Evolutionary conservation across 352 stramenopile genomes (phyloP).

Genomic region (Phytopythium ostracodes): DNA sequence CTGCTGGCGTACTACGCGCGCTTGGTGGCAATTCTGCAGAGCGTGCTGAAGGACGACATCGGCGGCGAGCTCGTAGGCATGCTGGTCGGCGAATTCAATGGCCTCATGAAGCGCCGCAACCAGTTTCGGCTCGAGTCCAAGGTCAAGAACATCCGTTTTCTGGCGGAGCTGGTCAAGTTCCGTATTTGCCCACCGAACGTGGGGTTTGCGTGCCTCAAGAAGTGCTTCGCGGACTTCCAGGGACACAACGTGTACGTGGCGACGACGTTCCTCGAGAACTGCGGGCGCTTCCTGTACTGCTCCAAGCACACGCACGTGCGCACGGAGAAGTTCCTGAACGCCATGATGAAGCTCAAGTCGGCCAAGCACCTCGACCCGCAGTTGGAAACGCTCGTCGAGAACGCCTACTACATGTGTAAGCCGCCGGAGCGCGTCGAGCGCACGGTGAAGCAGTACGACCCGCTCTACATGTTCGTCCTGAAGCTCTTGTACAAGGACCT

Average conservation of each 20-base stretch:
- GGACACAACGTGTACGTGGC: constrained; percentile 95
- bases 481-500: constrained; percentile 88
- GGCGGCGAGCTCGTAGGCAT: constrained; percentile 86
- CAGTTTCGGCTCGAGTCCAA: constrained; percentile 93
- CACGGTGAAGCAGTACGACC: constrained; percentile 79
- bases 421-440: constrained; percentile 82
- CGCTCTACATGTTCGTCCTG: constrained; percentile 90
- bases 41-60: constrained; percentile 91
- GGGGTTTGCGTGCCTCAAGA: constrained; percentile 90
- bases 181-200: constrained; percentile 93
- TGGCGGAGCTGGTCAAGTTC: constrained; percentile 97
- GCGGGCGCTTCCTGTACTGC: constrained; percentile 94
- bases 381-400: constrained; percentile 87
- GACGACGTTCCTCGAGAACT: constrained; percentile 96
- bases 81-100: constrained; percentile 95
- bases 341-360: constrained; percentile 96
- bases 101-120: constrained; percentile 92
- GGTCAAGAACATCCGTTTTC: constrained; percentile 94
- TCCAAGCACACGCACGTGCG: constrained; percentile 92
- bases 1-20: constrained; percentile 95
- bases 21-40: constrained; percentile 91
- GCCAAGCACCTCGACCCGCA: constrained; percentile 90
- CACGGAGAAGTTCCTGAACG: constrained; percentile 88
- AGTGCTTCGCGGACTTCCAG: constrained; percentile 95
- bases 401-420: constrained; percentile 92